phyloP scores from a whole-genome alignment of 2,329 filamentous ascomycete genomes.

The Apiospora marii region DNA sequence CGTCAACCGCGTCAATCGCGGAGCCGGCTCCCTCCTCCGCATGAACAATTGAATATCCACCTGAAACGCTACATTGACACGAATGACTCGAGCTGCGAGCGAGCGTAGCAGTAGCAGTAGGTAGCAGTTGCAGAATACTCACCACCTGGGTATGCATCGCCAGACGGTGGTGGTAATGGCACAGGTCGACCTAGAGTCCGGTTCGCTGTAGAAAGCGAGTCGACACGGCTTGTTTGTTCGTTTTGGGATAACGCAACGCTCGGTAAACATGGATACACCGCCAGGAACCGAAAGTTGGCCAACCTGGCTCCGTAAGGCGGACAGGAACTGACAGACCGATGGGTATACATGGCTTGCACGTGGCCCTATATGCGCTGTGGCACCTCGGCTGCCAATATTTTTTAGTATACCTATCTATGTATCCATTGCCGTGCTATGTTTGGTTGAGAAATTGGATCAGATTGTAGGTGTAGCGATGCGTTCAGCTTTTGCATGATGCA shows the following conservation, averaged over 20 bases:
- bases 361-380: conserved; percentile 2
- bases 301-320: not conserved
- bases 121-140: not conserved
- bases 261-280: not conserved
- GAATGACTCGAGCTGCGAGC: conserved; percentile 2
- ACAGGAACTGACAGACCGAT: not conserved
- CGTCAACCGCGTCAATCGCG: not conserved
- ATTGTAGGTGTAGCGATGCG: not conserved
- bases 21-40: not conserved
- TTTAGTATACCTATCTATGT: not conserved
- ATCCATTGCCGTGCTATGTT: not conserved
- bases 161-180: not conserved
- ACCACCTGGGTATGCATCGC: not conserved
- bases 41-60: not conserved
- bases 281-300: not conserved
- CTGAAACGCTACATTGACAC: not conserved
- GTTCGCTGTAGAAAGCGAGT: not conserved
- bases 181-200: not conserved
- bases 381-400: not conserved
- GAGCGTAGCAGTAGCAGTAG: too few species aligned
- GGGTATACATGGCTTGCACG: not conserved
- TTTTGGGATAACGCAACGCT: not conserved
- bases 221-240: not conserved
- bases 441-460: not conserved
- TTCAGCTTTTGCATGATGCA: not conserved